Base-by-base conservation (phyloP, 495 filamentous ascomycete genomes). In the Aspergillus cristatus region DNA sequence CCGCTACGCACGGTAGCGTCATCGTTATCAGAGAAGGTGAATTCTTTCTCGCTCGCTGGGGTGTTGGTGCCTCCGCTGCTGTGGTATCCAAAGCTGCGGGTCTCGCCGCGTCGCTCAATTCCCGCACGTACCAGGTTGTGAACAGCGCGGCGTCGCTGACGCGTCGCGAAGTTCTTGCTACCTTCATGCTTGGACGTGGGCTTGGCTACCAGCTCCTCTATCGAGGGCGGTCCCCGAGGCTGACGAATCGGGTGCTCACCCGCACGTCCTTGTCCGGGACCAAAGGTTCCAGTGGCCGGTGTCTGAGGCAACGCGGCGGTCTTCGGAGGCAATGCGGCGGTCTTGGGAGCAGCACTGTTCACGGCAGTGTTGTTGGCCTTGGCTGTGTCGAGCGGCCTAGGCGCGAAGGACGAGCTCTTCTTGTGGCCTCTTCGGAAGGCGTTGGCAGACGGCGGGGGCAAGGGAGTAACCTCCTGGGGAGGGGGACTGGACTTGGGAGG, bases 111-210 rank as follows among this genome's bases (percentile, higher is more conserved):
- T 38, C 91, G 83, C 57, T 91, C 86, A 42, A 87, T 75, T 13
- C 90, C 87, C 40, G 89, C 89, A 46, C 86, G 84, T 34, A 96
- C 84, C 33, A 98, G 72, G 50, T 85, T 94, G 65, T 83, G 81
- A 31, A 98, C 78, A 12, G 93, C 93, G 48, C 82, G 84, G 43
- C 90, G 88, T 34, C 91, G 88, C 51, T 91, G 88, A 45, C 90
- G 90, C 22, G 86, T 81, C 14, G 85, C 81, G 61, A 99, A 99
- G 65, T 99, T 99, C 74, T 95, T 94, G 77, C 90, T 95, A 25
- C 93, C 91, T 51, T 95, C 90, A 45, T 91, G 80, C 63, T 88
- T 94, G 32, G 86, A 80, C 3, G 91, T 99, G 5, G 91, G 91
- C 61, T 87, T 89, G 17, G 81, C 77, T 42, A 81, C 73, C 39